These are phyloP conservation scores for Verbena officinalis DNA, from an alignment of 257 asterid species.

Conservation along the genomic window DNA sequence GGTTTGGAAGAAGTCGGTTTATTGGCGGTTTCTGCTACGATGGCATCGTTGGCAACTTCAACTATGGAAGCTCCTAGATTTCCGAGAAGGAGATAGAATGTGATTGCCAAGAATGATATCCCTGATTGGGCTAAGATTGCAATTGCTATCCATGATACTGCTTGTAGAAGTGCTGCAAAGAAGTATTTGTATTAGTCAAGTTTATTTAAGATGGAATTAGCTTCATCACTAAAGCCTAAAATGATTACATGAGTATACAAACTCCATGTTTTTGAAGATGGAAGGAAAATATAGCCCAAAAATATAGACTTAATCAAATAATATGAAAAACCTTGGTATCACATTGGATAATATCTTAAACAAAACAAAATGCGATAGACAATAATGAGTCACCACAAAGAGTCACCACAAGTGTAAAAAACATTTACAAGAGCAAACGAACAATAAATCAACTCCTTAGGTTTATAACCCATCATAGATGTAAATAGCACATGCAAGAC, in stretches of 20 bases:
- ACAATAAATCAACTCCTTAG: background rate
- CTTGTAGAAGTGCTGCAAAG: conserved; percentile 84
- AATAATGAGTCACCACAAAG: background rate
- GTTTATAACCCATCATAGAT: background rate
- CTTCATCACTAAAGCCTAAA: conserved; percentile 14
- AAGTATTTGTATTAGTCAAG: conserved; percentile 7
- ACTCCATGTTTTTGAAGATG: background rate
- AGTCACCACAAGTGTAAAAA: background rate
- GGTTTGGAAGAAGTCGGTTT: conserved; percentile 51
- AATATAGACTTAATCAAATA: background rate
- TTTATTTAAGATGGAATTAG: background rate
- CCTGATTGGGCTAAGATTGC: conserved; percentile 55
- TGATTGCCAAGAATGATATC: conserved; percentile 65
- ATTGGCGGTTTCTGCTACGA: conserved; percentile 85
- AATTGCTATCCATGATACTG: conserved; percentile 81
- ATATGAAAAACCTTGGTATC: background rate
- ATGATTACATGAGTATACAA: background rate
- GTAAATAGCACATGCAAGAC: background rate
- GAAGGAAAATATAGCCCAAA: background rate
- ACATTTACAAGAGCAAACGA: background rate
- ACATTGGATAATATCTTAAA: too few relatives aligned
- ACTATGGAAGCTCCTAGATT: conserved; percentile 90
- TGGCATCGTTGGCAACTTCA: conserved; percentile 97
- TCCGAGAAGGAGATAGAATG: conserved; percentile 78
- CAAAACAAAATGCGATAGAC: background rate